Evolutionary conservation across 1,139 yeast species (phyloP).

Genomic region (Lodderomyces margitis): DNA sequence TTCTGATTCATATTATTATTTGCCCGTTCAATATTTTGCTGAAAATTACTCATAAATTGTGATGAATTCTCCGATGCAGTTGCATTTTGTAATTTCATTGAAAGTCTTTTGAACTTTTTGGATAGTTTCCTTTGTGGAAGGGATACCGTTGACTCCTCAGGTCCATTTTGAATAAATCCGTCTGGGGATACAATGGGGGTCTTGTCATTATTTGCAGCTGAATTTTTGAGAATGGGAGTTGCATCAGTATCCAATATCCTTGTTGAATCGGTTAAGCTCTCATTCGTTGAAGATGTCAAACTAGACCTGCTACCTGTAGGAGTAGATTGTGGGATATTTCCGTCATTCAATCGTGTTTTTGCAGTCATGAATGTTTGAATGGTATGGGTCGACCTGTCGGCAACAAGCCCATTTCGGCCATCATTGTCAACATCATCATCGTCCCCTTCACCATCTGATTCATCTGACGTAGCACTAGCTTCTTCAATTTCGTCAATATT

Average conservation of each 20-base stretch:
- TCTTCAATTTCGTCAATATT: slow-evolving; percentile 1
- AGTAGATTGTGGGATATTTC: neutral
- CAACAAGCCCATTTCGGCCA: slow-evolving; percentile 9
- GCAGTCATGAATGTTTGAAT: slow-evolving; percentile 30
- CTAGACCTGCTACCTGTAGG: slow-evolving; percentile 10
- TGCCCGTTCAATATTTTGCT: slow-evolving; percentile 31
- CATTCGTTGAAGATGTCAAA: slow-evolving; percentile 31
- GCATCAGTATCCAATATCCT: slow-evolving; percentile 24
- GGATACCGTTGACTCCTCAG: slow-evolving; percentile 8
- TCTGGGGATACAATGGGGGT: slow-evolving; percentile 29
- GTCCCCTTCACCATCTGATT: neutral
- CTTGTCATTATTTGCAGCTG: slow-evolving; percentile 19
- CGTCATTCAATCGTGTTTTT: slow-evolving; percentile 8
- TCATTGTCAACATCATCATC: neutral
- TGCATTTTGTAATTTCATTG: slow-evolving; percentile 36
- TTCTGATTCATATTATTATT: slow-evolving; percentile 1
- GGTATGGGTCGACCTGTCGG: slow-evolving; percentile 26
- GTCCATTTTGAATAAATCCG: slow-evolving; percentile 9
- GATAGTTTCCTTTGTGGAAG: slow-evolving; percentile 39
- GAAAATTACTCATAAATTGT: slow-evolving; percentile 42
- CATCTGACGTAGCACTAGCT: slow-evolving; percentile 1
- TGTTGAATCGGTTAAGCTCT: slow-evolving; percentile 23
- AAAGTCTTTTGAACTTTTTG: slow-evolving; percentile 39
- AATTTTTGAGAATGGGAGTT: slow-evolving; percentile 27
- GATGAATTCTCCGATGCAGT: slow-evolving; percentile 40